Base-by-base conservation (phyloP, 2,329 filamentous ascomycete species). In the Colletotrichum cuscutae region DNA sequence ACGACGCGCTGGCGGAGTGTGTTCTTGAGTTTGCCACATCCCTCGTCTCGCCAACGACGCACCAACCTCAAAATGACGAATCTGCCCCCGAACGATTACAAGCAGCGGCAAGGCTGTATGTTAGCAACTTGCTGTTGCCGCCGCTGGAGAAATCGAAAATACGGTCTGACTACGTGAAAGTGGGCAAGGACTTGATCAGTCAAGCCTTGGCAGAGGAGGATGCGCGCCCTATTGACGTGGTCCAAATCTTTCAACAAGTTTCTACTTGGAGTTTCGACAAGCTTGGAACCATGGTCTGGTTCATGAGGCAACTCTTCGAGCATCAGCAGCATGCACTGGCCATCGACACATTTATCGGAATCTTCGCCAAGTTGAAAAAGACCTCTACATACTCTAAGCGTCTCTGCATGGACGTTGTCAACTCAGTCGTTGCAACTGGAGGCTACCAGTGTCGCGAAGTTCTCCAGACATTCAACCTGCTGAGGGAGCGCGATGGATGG, bases 311-410 rank as follows among this genome's bases (percentile, higher is more conserved):
- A 24, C 72, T 75, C 19, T 30, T 19, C 5, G 46, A 49, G 8
- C 24, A 59, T 15, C 37, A 49, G 22, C 54, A 74, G 15, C 62
- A 63, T 30, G 32, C 32, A 15, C 49, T 73, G 59, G 69, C 65
- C 22, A 67, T 75, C 32, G 74, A 75, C 32, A 53, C 53, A 8
- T 75, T 75, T 30, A 30, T 68, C 12, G 49, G 49, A 12, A 37
- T 61, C n/a, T 70, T 69, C 28, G n/a, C 57, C 4, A 42, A 42
- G 22, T 46, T 69, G n/a, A 46, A 49, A 9, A 19, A 30, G 28
- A 54, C 24, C 35, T 24, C 49, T 2, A n/a, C 56, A 19, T 71
- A 64, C 35, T 58, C 58, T 54, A 62, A 67, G 42, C 46, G 54
- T 12, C 26, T 73, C 6, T 65, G 66, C 46, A 37, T 54, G 13